Base-by-base conservation (phyloP, 129 eudicot genomes). In the Ambrosia artemisiifolia region DNA sequence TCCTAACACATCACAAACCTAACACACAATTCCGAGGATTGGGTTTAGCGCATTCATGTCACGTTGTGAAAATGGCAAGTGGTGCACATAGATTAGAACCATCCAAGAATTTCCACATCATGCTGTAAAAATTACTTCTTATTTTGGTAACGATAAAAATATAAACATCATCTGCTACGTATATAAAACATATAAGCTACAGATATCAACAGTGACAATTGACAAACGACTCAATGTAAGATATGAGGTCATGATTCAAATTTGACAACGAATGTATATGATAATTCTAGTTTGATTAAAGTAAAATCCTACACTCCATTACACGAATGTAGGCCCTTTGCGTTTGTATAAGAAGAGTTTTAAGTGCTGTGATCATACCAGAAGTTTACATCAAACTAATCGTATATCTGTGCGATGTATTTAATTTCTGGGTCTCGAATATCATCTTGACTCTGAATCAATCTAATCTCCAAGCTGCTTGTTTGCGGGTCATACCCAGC, bases 381-480 rank as follows among this genome's bases (percentile, higher is more conserved):
- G 20, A 72, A 70, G 51, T 44, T 19, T 44, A 69, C 76, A 71
- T 24, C 14, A 28, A 75, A 51, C 81, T 59, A 81, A 60, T 73
- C 61, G 76, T 87, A 93, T 68, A 54, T 75, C 63, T 93, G 85
- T 49, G 97, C 87, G 43, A 46, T 83, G 77, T 70, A 90, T 81
- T 79, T 90, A 69, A 94, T 79, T 77, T 94, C 84, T 13, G 98
- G 97, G 77, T 88, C 80, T 71, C 97, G 91, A 67, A 94, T 86
- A 75, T 85, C 91, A 63, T 86, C 98, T 61, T 84, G 97, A 71
- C 98, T 94, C 77, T 94, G 97, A 36, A 94, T 88, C 80, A 94
- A 78, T 51, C 98, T 88, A 79, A 94, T 94, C 82, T 94, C 98
- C 86, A 94, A 85, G 82, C 98, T 90, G 87, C 98, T 90, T 11